Evolutionary conservation across 1,284 basidiomycete genomes (phyloP).

Genomic region (Leccinum huronense): DNA sequence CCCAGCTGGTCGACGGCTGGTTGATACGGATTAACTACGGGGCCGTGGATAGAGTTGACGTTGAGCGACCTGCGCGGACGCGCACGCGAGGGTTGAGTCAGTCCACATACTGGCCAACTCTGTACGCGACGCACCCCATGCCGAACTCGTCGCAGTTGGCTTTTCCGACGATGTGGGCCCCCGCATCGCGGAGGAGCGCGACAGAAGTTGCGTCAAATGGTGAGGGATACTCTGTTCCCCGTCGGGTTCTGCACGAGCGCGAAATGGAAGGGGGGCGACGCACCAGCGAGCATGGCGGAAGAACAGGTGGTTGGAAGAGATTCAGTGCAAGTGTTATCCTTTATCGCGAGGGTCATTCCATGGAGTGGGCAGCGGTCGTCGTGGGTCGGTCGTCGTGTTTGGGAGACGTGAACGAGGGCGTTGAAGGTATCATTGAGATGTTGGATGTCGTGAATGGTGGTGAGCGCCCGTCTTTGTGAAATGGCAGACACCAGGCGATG

Average conservation of each 20-base stretch:
- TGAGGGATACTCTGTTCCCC: constrained; percentile 62
- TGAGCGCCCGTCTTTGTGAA: neutral
- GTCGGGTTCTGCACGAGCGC: neutral
- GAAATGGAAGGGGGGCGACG: constrained; percentile 11
- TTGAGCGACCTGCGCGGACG: constrained; percentile 62
- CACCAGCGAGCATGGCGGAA: constrained; percentile 71
- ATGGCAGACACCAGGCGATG: neutral
- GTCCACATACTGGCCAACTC: neutral
- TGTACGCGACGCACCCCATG: constrained; percentile 72
- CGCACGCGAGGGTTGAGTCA: neutral
- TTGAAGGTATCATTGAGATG: constrained; percentile 19
- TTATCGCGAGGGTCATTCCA: constrained; percentile 63
- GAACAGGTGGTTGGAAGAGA: constrained; percentile 76
- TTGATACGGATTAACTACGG: constrained; percentile 74
- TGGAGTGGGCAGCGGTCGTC: constrained; percentile 28
- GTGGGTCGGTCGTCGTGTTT: neutral
- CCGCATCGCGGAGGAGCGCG: constrained; percentile 55
- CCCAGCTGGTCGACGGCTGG: constrained; percentile 19
- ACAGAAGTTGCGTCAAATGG: constrained; percentile 92
- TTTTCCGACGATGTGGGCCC: constrained; percentile 80
- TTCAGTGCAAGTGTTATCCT: constrained; percentile 83
- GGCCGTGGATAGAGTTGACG: constrained; percentile 65
- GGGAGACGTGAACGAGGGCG: constrained; percentile 22
- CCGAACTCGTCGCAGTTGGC: constrained; percentile 99
- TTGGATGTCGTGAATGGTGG: constrained; percentile 14